Evolutionary conservation across 1,284 basidiomycete genomes (phyloP).

Genomic region (Peniophora sp.): DNA sequence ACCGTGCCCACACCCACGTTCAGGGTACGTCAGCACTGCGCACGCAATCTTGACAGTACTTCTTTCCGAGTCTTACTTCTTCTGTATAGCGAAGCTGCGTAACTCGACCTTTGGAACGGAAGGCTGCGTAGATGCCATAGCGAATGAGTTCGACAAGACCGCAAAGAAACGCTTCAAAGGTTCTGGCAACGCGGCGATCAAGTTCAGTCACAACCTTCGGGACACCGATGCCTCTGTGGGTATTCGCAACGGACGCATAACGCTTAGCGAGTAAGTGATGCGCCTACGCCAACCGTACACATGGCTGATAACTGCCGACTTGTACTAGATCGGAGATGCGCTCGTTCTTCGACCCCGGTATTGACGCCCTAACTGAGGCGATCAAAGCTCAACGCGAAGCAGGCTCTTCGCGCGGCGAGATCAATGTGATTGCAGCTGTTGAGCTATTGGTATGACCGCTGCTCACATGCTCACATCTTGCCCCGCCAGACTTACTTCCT

Average conservation of each 20-base stretch:
- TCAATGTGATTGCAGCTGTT: conserved; percentile 33
- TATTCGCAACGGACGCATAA: conserved; percentile 39
- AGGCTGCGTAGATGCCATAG: background rate
- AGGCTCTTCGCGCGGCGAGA: conserved; percentile 32
- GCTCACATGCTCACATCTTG: background rate
- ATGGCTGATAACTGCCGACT: background rate
- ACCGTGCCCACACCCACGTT: conserved; percentile 20
- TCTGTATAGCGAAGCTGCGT: background rate
- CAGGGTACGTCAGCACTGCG: background rate
- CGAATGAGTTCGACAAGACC: conserved; percentile 28
- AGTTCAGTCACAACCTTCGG: conserved; percentile 33
- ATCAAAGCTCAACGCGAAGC: background rate
- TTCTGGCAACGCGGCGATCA: conserved; percentile 36
- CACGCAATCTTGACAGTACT: conserved; percentile 14
- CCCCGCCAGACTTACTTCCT: conserved; percentile 25
- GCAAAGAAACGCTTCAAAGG: conserved; percentile 40
- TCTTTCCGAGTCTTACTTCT: conserved; percentile 14
- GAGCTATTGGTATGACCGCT: conserved; percentile 1
- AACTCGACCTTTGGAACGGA: background rate
- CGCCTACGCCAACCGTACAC: background rate
- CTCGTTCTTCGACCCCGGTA: conserved; percentile 27
- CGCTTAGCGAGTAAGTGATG: conserved; percentile 29
- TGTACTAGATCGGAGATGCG: conserved; percentile 29
- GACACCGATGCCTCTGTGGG: conserved; percentile 36
- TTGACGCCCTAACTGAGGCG: background rate